phyloP scores from a whole-genome alignment of 176 grass and related monocot genomes.

The Oropetium thomaeum region DNA sequence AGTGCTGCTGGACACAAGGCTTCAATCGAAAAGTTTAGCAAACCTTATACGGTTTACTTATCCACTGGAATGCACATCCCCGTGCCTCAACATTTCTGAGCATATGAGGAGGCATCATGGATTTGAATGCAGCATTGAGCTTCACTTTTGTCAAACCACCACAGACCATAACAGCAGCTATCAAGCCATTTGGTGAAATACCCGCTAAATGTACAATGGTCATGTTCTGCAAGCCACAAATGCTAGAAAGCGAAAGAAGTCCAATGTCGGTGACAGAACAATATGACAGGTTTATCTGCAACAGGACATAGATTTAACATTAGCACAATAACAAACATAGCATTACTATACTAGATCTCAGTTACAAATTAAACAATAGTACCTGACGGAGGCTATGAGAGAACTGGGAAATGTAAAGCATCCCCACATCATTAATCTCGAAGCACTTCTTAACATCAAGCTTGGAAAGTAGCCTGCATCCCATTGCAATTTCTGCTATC shows the following conservation, averaged over 20 bases:
- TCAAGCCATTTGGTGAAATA: slow-evolving; percentile 65
- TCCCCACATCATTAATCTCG: slow-evolving; percentile 61
- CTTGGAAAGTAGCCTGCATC: slow-evolving; percentile 63
- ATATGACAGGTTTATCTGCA: slow-evolving; percentile 90
- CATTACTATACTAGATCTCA: neutral
- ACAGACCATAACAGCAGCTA: slow-evolving; percentile 56
- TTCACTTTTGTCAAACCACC: slow-evolving; percentile 70
- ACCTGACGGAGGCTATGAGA: slow-evolving; percentile 69
- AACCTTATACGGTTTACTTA: too few relatives aligned
- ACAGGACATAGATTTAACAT: slow-evolving; percentile 3
- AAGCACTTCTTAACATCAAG: slow-evolving; percentile 85
- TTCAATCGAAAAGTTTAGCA: too few relatives aligned
- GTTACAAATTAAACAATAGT: neutral
- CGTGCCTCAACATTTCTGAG: slow-evolving; percentile 51
- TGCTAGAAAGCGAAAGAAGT: slow-evolving; percentile 74
- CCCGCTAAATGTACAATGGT: slow-evolving; percentile 66
- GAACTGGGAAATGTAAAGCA: slow-evolving; percentile 62
- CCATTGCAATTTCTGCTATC: slow-evolving; percentile 45
- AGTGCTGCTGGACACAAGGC: too few relatives aligned
- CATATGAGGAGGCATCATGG: slow-evolving; percentile 53
- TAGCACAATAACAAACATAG: neutral
- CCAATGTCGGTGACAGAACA: slow-evolving; percentile 76
- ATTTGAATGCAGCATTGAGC: slow-evolving; percentile 64
- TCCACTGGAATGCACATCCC: too few relatives aligned
- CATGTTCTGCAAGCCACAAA: slow-evolving; percentile 66